Evolutionary conservation across 2,329 filamentous ascomycete genomes (phyloP).

Genomic region (Penicillium crustosum): DNA sequence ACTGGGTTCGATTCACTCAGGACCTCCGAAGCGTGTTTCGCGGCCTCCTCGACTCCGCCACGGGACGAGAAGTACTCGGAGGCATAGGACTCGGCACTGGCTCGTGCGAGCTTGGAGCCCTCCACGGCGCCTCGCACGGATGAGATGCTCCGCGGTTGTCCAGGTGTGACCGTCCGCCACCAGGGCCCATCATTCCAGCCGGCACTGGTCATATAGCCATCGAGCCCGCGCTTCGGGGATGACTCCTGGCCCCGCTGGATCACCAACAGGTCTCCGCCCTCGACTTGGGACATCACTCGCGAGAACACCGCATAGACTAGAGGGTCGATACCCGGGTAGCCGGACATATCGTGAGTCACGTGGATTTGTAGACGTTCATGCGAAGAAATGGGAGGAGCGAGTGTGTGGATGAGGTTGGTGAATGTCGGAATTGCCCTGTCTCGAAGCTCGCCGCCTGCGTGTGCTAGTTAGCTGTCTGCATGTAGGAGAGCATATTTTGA

Average conservation of each 20-base stretch:
- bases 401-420: slow-evolving; percentile 88
- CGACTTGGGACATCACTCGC: slow-evolving; percentile 97
- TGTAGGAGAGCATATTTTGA: neutral
- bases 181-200: slow-evolving; percentile 92
- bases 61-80: slow-evolving; percentile 76
- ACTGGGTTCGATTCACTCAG: slow-evolving; percentile 85
- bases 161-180: slow-evolving; percentile 69
- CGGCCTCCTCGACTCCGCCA: slow-evolving; percentile 78
- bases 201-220: slow-evolving; percentile 43
- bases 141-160: slow-evolving; percentile 71
- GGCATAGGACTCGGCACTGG: slow-evolving; percentile 84
- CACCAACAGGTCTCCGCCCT: slow-evolving; percentile 91
- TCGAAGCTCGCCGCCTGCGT: slow-evolving; percentile 77
- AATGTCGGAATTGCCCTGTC: slow-evolving; percentile 90
- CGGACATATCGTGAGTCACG: slow-evolving; percentile 91
- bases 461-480: slow-evolving; percentile 3
- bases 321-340: slow-evolving; percentile 91
- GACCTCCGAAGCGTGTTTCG: slow-evolving; percentile 73
- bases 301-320: slow-evolving; percentile 89
- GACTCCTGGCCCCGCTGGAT: slow-evolving; percentile 91
- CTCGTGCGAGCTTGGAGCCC: slow-evolving; percentile 86
- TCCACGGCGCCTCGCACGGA: slow-evolving; percentile 77
- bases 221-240: slow-evolving; percentile 63
- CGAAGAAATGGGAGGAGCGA: slow-evolving; percentile 92
- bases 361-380: slow-evolving; percentile 97